Evolutionary conservation across 805 yeast species (phyloP).

Genomic region (Saccharomyces jurei): DNA sequence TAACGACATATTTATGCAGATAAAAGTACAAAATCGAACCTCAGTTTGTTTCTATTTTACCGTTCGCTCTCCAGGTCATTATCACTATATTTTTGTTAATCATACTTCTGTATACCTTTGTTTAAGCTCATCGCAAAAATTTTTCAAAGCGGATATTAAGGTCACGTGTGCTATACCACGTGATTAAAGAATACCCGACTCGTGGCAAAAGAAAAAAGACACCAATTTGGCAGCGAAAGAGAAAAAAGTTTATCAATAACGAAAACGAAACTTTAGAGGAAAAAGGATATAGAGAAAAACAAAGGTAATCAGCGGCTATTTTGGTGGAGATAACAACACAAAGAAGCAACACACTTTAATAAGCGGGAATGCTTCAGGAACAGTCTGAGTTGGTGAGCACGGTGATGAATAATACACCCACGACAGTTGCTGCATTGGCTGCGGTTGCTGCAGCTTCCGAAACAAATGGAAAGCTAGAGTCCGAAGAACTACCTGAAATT

Average conservation of each 20-base stretch:
- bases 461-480: not conserved
- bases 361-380: not conserved
- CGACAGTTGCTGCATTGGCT: not conserved
- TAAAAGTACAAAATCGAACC: not conserved
- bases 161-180: not conserved
- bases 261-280: not conserved
- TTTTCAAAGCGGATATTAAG: not conserved
- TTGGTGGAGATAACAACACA: not conserved
- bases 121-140: not conserved
- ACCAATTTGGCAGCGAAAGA: not conserved
- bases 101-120: not conserved
- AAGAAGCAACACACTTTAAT: not conserved
- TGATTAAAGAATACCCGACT: not conserved
- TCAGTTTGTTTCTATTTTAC: not conserved
- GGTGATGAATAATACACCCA: not conserved
- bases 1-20: not conserved
- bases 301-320: not conserved
- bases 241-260: not conserved
- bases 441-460: not conserved
- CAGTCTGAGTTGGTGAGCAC: not conserved
- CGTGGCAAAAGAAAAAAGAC: not conserved
- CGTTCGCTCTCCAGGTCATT: not conserved
- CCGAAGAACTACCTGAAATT: slow-evolving; percentile 2
- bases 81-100: not conserved
- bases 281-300: not conserved